Evolutionary conservation across 108 stramenopile genomes (phyloP).

Genomic region (Conticribra weissflogii): DNA sequence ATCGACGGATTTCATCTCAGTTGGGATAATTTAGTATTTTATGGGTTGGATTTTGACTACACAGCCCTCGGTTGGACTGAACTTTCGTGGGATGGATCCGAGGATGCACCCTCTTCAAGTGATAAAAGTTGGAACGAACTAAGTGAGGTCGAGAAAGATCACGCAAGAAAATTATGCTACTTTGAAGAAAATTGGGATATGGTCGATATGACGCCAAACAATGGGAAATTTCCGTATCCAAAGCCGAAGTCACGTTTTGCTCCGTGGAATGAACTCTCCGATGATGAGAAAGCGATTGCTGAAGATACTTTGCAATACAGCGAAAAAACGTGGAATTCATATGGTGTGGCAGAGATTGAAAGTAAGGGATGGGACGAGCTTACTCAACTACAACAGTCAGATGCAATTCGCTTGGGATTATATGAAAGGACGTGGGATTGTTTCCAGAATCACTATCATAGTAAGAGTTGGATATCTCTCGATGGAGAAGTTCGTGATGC

Average conservation of each 20-base stretch:
- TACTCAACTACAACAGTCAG: conserved; percentile 23
- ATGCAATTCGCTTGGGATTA: conserved; percentile 44
- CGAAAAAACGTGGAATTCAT: conserved; percentile 34
- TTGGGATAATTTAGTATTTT: conserved; percentile 26
- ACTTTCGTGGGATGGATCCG: conserved; percentile 31
- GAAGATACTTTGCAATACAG: conserved; percentile 31
- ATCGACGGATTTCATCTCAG: too few relatives aligned
- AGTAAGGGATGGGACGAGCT: conserved; percentile 31
- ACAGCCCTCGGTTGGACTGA: conserved; percentile 21
- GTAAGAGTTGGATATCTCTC: conserved; percentile 39
- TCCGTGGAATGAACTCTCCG: conserved; percentile 32
- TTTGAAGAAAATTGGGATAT: conserved; percentile 44
- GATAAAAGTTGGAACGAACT: conserved; percentile 27
- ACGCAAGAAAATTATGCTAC: conserved; percentile 38
- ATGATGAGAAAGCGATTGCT: conserved; percentile 23
- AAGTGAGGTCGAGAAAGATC: conserved; percentile 15
- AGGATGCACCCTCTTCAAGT: conserved; percentile 15
- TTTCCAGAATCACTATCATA: conserved; percentile 55
- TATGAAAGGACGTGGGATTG: conserved; percentile 56
- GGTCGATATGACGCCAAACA: conserved; percentile 28
- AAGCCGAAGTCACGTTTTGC: conserved; percentile 20
- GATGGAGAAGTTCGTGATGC: conserved; percentile 27
- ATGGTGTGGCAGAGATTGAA: conserved; percentile 43
- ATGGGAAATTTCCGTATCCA: conserved; percentile 26
- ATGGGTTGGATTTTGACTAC: conserved; percentile 28